These are phyloP conservation scores for Penicillium bialowiezense DNA, from an alignment of 495 filamentous ascomycete genomes.

Conservation along the genomic window DNA sequence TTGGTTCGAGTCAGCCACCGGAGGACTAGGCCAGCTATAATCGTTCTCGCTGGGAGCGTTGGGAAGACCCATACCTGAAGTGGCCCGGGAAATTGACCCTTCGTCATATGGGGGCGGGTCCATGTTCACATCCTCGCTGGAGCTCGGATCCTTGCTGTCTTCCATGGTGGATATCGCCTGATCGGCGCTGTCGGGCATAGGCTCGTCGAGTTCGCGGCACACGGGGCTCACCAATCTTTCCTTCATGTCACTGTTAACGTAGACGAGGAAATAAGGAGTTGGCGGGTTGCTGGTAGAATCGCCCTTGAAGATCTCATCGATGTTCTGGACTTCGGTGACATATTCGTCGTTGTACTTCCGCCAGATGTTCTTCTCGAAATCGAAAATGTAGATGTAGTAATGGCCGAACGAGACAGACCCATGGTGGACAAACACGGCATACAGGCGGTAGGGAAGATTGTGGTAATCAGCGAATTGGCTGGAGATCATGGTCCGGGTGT, in stretches of 20 bases:
- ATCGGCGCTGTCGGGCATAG: conserved; percentile 12
- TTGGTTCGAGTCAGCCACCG: not conserved
- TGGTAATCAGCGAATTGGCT: conserved; percentile 57
- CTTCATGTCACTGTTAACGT: conserved; percentile 64
- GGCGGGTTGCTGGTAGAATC: conserved; percentile 56
- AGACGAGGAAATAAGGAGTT: conserved; percentile 88
- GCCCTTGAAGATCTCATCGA: conserved; percentile 63
- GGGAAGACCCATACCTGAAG: conserved; percentile 29
- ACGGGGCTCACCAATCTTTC: conserved; percentile 61
- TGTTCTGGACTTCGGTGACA: conserved; percentile 65
- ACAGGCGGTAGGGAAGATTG: conserved; percentile 72
- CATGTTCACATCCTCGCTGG: conserved; percentile 25
- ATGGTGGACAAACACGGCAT: conserved; percentile 88
- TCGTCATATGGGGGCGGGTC: conserved; percentile 33
- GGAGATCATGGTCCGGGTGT: conserved; percentile 51
- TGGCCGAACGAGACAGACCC: conserved; percentile 73
- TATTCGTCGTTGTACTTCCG: conserved; percentile 89
- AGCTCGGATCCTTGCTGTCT: conserved; percentile 15
- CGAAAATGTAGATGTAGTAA: conserved; percentile 96
- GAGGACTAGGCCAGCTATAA: not conserved
- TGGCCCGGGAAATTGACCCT: conserved; percentile 12
- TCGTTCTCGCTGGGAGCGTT: conserved; percentile 4
- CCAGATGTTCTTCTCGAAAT: conserved; percentile 79
- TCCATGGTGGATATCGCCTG: conserved; percentile 17
- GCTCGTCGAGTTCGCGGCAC: conserved; percentile 42